Conservation (phyloP, 164 flowering plant species). For the Vitis amurensis region DNA sequence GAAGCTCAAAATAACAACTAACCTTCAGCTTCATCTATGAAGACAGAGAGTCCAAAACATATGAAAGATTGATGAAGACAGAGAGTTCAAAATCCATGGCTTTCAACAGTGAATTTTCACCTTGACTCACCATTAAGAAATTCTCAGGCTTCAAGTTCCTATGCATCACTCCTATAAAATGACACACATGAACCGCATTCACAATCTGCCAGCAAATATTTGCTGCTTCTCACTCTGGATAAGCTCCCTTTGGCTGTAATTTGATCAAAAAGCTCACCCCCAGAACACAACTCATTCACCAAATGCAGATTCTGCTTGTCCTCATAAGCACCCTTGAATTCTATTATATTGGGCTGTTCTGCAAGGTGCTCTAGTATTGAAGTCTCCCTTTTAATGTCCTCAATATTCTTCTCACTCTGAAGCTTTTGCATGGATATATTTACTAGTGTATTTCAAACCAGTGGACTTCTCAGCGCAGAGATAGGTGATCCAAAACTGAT, state of each 20-base stretch:
- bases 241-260: constrained; percentile 58
- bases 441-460: constrained; percentile 69
- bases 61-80: constrained; percentile 40
- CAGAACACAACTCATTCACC: constrained; percentile 90
- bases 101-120: constrained; percentile 59
- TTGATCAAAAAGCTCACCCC: constrained; percentile 89
- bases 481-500: constrained; percentile 78
- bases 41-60: constrained; percentile 80
- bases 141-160: constrained; percentile 95
- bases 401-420: constrained; percentile 38
- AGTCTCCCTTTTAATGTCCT: constrained; percentile 75
- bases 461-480: constrained; percentile 67
- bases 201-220: constrained; percentile 60
- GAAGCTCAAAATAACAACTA: constrained; percentile 1
- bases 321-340: constrained; percentile 81
- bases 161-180: constrained; percentile 93
- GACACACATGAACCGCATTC: constrained; percentile 87
- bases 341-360: constrained; percentile 87
- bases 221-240: constrained; percentile 76
- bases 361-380: constrained; percentile 63
- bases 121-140: constrained; percentile 59
- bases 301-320: constrained; percentile 57
- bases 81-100: constrained; percentile 89
- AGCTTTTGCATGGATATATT: constrained; percentile 72
- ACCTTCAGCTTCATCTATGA: constrained; percentile 73